These are phyloP conservation scores for Penicillium antarcticum DNA, from an alignment of 495 filamentous ascomycete species.

Conservation along the genomic window DNA sequence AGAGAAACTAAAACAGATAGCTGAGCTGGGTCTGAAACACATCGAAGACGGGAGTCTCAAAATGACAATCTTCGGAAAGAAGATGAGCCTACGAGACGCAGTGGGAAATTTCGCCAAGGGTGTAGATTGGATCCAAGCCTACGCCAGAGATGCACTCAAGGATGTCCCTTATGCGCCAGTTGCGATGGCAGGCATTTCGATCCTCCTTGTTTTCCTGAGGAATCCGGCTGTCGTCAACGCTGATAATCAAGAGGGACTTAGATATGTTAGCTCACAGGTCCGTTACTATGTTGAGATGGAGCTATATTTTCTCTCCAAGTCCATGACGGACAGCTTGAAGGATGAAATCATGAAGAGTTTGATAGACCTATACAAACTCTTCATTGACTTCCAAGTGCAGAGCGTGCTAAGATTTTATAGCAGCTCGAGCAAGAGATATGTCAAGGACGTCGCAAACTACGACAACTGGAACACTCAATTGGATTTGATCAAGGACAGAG, in stretches of 20 bases:
- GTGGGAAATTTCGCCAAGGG: not conserved
- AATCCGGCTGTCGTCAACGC: not conserved
- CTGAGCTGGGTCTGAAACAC: constrained; percentile 1
- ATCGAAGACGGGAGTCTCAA: constrained; percentile 1
- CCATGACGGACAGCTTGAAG: not conserved
- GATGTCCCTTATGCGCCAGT: constrained; percentile 8
- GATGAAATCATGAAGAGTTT: not conserved
- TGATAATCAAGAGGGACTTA: constrained; percentile 2
- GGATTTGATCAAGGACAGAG: not conserved
- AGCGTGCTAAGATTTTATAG: constrained; percentile 10
- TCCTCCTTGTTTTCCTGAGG: constrained; percentile 2
- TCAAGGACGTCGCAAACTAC: constrained; percentile 1
- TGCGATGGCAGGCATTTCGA: constrained; percentile 6
- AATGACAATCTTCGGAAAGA: constrained; percentile 3
- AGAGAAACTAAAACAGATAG: not conserved
- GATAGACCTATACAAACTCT: constrained; percentile 1
- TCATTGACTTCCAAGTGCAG: constrained; percentile 8
- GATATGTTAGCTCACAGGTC: constrained; percentile 9
- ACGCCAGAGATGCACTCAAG: constrained; percentile 5
- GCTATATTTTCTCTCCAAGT: not conserved
- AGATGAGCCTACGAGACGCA: not conserved
- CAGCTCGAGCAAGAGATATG: constrained; percentile 2
- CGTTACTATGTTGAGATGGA: constrained; percentile 7
- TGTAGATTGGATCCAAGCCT: constrained; percentile 2
- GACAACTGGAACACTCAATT: not conserved